Base-by-base conservation (phyloP, 768 basidiomycete genomes). In the Rhizopogon rudus region DNA sequence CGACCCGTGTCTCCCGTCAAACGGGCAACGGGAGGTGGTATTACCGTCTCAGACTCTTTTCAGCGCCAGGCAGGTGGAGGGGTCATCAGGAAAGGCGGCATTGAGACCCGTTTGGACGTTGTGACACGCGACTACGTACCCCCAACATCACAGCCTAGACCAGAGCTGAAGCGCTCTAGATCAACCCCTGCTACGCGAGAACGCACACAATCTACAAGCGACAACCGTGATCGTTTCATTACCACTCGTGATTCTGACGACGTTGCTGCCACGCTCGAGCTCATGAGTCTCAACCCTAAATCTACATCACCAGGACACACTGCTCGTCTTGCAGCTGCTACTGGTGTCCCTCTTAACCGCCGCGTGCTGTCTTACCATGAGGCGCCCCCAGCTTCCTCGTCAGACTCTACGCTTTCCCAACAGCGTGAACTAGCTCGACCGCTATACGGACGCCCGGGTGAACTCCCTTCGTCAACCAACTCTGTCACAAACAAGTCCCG, bases 311-410 rank as follows among this genome's bases (percentile, higher is more conserved):
- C 89, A 1, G 82, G 84, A 0, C 91, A 92, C 64, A 88, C 89
- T 0, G 87, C 88, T 10, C 81, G 91, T 40, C 79, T 93, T 17
- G 86, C 82, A 6, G 84, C 80, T 1, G 90, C 91, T 1, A 81
- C 88, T 0, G 90, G 89, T 20, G 79, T 93, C 13, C 84, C 86
- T 9, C 69, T 89, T 51, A 89, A 87, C 63, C 83, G 87, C 22
- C 87, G 93, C 35, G 87, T 97, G 50, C 80, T 97, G 6, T 86
- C 89, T 5, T 97, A 93, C 70, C 88, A 92, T 67, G 92, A 94
- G 66, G 83, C 83, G 14, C 93, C 94, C 0, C 88, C 93, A 2
- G 67, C 84, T 0, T 83, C 93, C 0, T 86, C 87, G 2, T 86
- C 88, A 2, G 88, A 93, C 61, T 81, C 80, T 1, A 83, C 85